Conservation (phyloP, 2,329 filamentous ascomycete species). For the Microcera coccophila region DNA sequence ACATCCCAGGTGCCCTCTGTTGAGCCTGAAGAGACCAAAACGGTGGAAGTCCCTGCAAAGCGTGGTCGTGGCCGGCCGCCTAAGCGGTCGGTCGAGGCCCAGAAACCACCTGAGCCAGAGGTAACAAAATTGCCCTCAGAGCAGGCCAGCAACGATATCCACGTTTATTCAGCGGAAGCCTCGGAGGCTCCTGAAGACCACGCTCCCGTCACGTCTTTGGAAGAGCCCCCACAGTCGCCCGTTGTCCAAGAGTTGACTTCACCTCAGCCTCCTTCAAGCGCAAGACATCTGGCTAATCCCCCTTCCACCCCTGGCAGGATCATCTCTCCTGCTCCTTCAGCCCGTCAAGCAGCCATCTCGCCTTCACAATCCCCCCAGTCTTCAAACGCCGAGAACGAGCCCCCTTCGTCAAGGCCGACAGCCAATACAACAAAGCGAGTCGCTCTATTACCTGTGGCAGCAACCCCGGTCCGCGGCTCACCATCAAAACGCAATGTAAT, state of each 20-base stretch:
- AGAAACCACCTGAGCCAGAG: constrained; percentile 18
- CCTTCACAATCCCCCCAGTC: constrained; percentile 69
- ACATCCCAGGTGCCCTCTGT: constrained; percentile 25
- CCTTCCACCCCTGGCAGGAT: constrained; percentile 43
- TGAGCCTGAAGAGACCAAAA: constrained; percentile 18
- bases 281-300: constrained; percentile 21
- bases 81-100: constrained; percentile 29
- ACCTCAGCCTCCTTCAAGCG: constrained; percentile 15
- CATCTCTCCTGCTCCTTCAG: constrained; percentile 44
- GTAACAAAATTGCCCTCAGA: background rate
- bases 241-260: constrained; percentile 11
- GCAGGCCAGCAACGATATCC: constrained; percentile 8
- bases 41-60: constrained; percentile 24
- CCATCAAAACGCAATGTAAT: constrained; percentile 60
- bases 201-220: constrained; percentile 17
- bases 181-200: constrained; percentile 10
- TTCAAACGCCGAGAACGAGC: constrained; percentile 76
- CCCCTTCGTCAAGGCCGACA: constrained; percentile 62
- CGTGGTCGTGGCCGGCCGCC: constrained; percentile 30
- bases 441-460: constrained; percentile 43
- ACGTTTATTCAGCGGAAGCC: constrained; percentile 13
- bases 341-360: constrained; percentile 52
- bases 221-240: constrained; percentile 16
- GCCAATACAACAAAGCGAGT: constrained; percentile 46
- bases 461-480: constrained; percentile 50